Percentiles rank a stretch among this genome's conserved stretches.
Conservation (phyloP, 2,329 filamentous ascomycete species). For the Chaetomiaceae sp. region DNA sequence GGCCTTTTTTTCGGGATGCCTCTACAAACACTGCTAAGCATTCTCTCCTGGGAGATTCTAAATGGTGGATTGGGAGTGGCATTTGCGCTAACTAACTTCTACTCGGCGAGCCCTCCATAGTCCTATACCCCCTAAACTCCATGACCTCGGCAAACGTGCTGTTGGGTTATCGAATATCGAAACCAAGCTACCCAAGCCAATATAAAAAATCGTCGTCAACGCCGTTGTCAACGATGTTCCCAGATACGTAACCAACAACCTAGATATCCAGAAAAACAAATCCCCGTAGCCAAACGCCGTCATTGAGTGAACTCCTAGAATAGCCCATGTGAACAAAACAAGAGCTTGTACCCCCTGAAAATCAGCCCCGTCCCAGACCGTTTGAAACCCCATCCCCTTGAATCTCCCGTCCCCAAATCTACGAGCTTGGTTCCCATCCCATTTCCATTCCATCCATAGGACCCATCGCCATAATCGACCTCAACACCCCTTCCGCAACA, state of each 20-base stretch:
- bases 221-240: no score
- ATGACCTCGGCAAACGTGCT: no score
- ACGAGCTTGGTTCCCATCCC: conserved; percentile 39
- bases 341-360: neutral
- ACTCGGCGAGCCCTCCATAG: no score
- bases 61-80: neutral
- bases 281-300: no score
- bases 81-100: neutral
- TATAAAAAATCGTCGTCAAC: no score
- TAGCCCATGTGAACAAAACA: no score
- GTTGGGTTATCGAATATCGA: no score
- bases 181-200: no score
- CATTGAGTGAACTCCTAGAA: no score
- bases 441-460: conserved; percentile 58
- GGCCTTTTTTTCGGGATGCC: neutral
- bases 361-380: neutral
- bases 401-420: neutral
- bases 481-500: conserved; percentile 53
- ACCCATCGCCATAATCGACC: conserved; percentile 55
- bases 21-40: neutral
- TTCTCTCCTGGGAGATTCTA: no score
- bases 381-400: neutral
- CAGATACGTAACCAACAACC: no score
- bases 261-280: neutral
- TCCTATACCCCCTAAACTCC: no score